Percentiles rank a stretch among this genome's conserved stretches.
Evolutionary conservation across 2,329 filamentous ascomycete species (phyloP).

Genomic region (Ilyonectria sp.): DNA sequence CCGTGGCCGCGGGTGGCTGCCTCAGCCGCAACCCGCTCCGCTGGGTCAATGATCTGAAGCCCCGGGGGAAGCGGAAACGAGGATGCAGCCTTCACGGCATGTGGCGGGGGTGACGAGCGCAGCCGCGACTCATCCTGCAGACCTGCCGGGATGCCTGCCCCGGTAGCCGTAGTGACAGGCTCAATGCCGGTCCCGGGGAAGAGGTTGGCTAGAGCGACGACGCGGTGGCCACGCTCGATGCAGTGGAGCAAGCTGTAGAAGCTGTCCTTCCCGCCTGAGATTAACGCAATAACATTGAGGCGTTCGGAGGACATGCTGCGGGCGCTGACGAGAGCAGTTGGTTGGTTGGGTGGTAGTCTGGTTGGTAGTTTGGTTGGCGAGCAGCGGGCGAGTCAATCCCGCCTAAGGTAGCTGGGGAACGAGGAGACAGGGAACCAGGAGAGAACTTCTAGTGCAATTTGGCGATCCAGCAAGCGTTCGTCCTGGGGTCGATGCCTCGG

Average conservation of each 20-base stretch:
- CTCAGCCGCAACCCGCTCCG: conserved; percentile 28
- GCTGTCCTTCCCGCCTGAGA: conserved; percentile 98
- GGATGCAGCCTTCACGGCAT: conserved; percentile 20
- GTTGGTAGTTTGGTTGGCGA: neutral
- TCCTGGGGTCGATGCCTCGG: conserved; percentile 2
- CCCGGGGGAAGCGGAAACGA: conserved; percentile 36
- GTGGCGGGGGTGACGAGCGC: conserved; percentile 28
- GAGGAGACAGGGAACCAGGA: conserved; percentile 1
- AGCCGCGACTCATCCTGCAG: conserved; percentile 6
- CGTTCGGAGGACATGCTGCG: conserved; percentile 57
- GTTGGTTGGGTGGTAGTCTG: conserved; percentile 13
- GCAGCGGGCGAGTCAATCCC: conserved; percentile 22
- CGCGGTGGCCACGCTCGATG: conserved; percentile 84
- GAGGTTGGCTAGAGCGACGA: conserved; percentile 92
- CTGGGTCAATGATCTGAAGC: conserved; percentile 44
- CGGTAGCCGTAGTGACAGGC: conserved; percentile 12
- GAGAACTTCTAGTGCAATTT: conserved; percentile 9
- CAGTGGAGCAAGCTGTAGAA: conserved; percentile 95
- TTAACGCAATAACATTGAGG: conserved; percentile 88
- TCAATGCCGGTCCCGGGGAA: conserved; percentile 62
- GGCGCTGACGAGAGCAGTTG: conserved; percentile 10
- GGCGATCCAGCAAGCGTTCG: conserved; percentile 18
- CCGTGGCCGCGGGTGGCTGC: conserved; percentile 21
- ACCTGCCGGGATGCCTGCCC: conserved; percentile 19
- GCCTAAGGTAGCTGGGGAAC: neutral